Percentiles rank a stretch among this genome's conserved stretches.
phyloP scores from a whole-genome alignment of 1,139 yeast species.

The Suhomyces coccinellae region DNA sequence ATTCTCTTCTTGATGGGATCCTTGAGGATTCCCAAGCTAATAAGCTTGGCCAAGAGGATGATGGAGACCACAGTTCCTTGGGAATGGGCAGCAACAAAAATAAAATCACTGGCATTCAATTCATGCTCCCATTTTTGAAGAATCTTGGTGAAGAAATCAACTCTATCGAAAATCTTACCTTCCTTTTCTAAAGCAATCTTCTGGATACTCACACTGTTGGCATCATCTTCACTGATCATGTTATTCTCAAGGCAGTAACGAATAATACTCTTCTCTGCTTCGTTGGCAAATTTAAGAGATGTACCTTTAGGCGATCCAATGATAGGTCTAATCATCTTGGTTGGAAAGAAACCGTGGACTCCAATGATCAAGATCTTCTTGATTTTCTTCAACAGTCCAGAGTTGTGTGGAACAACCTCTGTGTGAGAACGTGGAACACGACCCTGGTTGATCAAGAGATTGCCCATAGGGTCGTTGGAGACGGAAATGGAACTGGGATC shows the following conservation, averaged over 20 bases:
- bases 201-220: conserved; percentile 62
- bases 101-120: conserved; percentile 74
- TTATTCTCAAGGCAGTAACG: conserved; percentile 68
- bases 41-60: conserved; percentile 68
- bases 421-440: conserved; percentile 15
- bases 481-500: conserved; percentile 41
- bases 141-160: conserved; percentile 73
- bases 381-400: conserved; percentile 37
- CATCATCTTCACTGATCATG: conserved; percentile 37
- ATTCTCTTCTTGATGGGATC: conserved; percentile 51
- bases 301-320: conserved; percentile 95
- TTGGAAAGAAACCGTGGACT: conserved; percentile 94
- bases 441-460: conserved; percentile 39
- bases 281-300: conserved; percentile 79
- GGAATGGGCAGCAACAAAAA: conserved; percentile 89
- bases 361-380: conserved; percentile 77
- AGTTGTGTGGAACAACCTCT: conserved; percentile 31
- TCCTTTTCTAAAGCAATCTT: conserved; percentile 93
- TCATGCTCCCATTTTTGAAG: conserved; percentile 71
- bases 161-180: conserved; percentile 85
- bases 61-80: conserved; percentile 95
- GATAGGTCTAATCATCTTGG: conserved; percentile 76
- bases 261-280: conserved; percentile 75
- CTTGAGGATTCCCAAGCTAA: conserved; percentile 66
- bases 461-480: conserved; percentile 48